These are phyloP conservation scores for Dactylellina leptospora DNA, from an alignment of 2,329 filamentous ascomycete species.

Conservation along the genomic window DNA sequence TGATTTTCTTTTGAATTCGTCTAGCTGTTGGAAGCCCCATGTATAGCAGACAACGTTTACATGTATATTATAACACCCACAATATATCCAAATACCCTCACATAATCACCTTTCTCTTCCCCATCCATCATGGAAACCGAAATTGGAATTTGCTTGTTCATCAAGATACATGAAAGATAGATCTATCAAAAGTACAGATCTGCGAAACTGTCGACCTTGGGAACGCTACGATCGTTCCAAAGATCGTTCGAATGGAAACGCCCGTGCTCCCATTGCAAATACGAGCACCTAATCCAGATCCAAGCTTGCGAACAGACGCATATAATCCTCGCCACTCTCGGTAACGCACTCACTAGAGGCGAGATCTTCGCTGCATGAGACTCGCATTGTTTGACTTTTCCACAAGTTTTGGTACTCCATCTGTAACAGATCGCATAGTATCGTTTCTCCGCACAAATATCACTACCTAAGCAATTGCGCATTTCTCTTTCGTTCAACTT, in stretches of 20 bases:
- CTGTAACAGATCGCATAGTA: not conserved
- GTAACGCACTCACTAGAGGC: conserved; percentile 42
- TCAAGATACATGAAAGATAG: too few relatives aligned
- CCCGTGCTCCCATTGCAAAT: not conserved
- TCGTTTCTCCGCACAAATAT: too few relatives aligned
- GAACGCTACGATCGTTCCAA: not conserved
- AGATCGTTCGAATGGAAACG: not conserved
- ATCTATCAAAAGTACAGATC: too few relatives aligned
- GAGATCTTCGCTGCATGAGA: conserved; percentile 46
- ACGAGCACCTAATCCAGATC: not conserved
- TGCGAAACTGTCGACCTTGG: not conserved
- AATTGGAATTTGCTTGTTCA: too few relatives aligned
- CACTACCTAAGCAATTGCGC: not conserved
- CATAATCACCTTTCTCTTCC: not conserved
- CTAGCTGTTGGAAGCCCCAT: conserved; percentile 35
- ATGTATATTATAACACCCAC: conserved; percentile 36
- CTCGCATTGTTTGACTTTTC: not conserved
- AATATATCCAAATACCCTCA: conserved; percentile 23
- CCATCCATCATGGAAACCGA: not conserved
- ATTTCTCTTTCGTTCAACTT: too few relatives aligned
- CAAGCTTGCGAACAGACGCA: not conserved
- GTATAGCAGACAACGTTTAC: conserved; percentile 35
- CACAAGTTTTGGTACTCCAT: conserved; percentile 6
- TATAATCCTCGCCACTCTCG: conserved; percentile 15
- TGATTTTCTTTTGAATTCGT: conserved; percentile 14